These are phyloP conservation scores for Penicillium sp. DNA, from an alignment of 2,329 filamentous ascomycete genomes.

Conservation along the genomic window DNA sequence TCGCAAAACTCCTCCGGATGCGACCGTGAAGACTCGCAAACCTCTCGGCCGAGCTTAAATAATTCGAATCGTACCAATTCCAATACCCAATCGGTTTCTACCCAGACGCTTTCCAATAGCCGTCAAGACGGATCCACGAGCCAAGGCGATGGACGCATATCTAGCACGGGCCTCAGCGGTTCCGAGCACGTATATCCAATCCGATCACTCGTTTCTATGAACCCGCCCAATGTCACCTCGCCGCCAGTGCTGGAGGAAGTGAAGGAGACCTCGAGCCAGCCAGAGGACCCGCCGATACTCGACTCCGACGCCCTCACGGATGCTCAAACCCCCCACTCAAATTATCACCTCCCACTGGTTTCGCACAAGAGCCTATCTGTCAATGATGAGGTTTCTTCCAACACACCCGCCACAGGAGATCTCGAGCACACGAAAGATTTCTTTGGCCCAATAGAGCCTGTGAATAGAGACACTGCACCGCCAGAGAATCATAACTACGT, in stretches of 20 bases:
- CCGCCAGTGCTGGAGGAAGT: neutral
- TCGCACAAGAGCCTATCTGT: neutral
- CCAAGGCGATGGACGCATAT: neutral
- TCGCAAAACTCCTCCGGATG: neutral
- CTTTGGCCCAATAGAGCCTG: neutral
- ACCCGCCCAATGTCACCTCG: neutral
- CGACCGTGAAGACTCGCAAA: neutral
- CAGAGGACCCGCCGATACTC: neutral
- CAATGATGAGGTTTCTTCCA: neutral
- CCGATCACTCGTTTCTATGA: neutral
- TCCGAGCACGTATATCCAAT: neutral
- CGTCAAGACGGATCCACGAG: neutral
- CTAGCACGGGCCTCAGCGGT: neutral
- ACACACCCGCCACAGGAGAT: neutral
- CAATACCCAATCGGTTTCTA: neutral
- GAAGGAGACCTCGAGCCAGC: neutral
- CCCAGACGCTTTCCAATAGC: neutral
- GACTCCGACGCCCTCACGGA: neutral
- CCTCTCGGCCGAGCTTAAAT: neutral
- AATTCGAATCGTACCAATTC: neutral
- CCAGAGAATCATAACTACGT: neutral
- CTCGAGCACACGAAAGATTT: neutral
- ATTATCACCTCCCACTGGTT: neutral
- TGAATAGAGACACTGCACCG: neutral
- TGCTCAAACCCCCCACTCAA: neutral